Percentiles rank a stretch among this genome's conserved stretches.
These are phyloP conservation scores for Monilinia vaccinii-corymbosi DNA, from an alignment of 2,329 filamentous ascomycete species.

Conservation along the genomic window DNA sequence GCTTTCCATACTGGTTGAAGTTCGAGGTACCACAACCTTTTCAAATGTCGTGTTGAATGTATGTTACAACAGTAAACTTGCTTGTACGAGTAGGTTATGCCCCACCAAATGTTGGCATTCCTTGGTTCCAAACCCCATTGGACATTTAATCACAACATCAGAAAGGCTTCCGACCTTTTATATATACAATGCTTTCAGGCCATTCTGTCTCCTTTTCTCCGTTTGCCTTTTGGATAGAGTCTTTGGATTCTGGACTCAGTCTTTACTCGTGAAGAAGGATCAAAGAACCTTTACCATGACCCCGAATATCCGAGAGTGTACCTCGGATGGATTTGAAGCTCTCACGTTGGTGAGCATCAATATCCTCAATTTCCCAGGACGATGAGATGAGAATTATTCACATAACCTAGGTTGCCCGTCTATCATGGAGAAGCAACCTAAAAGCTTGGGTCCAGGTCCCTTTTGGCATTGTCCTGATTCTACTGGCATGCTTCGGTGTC, in stretches of 20 bases:
- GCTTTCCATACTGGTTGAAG: conserved; percentile 20
- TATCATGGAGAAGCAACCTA: conserved; percentile 27
- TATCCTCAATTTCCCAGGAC: background rate
- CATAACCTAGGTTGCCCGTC: conserved; percentile 19
- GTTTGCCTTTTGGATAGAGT: background rate
- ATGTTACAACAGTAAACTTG: too few species aligned
- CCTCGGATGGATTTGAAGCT: conserved; percentile 22
- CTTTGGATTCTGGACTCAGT: background rate
- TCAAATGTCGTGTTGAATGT: background rate
- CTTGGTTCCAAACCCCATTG: too few species aligned
- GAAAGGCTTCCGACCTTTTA: too few species aligned
- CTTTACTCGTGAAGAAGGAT: background rate
- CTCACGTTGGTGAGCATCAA: conserved; percentile 21
- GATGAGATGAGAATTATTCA: conserved; percentile 11
- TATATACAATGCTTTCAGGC: background rate
- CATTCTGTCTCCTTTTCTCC: background rate
- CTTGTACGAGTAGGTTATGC: too few species aligned
- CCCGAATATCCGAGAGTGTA: background rate
- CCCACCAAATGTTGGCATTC: too few species aligned
- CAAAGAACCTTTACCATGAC: background rate
- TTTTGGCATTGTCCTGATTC: conserved; percentile 31
- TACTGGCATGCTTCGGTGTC: conserved; percentile 35
- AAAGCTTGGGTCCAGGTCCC: conserved; percentile 45
- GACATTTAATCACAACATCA: background rate
- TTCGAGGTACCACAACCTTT: background rate